Conservation (phyloP, 345 rosid species). For the Melastoma malabathricum region DNA sequence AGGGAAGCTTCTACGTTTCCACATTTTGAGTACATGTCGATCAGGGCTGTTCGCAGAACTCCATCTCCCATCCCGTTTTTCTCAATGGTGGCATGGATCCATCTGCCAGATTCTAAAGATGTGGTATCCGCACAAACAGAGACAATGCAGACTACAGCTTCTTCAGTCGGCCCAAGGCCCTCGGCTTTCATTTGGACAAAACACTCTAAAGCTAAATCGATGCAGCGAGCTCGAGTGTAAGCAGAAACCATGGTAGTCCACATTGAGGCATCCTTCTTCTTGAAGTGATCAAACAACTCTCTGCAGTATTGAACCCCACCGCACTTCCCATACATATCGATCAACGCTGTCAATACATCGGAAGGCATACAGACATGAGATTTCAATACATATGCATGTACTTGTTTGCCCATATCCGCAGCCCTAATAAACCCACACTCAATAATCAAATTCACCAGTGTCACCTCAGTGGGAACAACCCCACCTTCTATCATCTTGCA, state of each 20-base stretch:
- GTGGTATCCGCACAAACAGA: conserved; percentile 23
- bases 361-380: conserved; percentile 9
- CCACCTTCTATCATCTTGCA: conserved; percentile 22
- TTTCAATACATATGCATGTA: conserved; percentile 29
- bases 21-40: conserved; percentile 43
- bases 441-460: conserved; percentile 22
- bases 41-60: conserved; percentile 20
- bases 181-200: conserved; percentile 19
- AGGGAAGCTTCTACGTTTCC: conserved; percentile 24
- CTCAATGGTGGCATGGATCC: conserved; percentile 22
- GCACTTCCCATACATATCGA: conserved; percentile 44
- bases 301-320: conserved; percentile 19
- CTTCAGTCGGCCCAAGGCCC: conserved; percentile 18
- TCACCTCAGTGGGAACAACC: conserved; percentile 25
- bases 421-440: conserved; percentile 27
- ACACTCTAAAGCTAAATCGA: conserved; percentile 17
- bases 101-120: conserved; percentile 25
- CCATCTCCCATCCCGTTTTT: conserved; percentile 21
- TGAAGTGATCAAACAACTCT: conserved; percentile 19
- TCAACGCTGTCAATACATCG: conserved; percentile 22
- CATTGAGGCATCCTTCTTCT: conserved; percentile 19
- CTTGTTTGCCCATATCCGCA: conserved; percentile 20
- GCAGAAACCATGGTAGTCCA: conserved; percentile 29
- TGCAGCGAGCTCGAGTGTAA: conserved; percentile 19
- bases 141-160: conserved; percentile 21